Evolutionary conservation across 768 basidiomycete genomes (phyloP).

Genomic region (Mycena olivaceomarginata): DNA sequence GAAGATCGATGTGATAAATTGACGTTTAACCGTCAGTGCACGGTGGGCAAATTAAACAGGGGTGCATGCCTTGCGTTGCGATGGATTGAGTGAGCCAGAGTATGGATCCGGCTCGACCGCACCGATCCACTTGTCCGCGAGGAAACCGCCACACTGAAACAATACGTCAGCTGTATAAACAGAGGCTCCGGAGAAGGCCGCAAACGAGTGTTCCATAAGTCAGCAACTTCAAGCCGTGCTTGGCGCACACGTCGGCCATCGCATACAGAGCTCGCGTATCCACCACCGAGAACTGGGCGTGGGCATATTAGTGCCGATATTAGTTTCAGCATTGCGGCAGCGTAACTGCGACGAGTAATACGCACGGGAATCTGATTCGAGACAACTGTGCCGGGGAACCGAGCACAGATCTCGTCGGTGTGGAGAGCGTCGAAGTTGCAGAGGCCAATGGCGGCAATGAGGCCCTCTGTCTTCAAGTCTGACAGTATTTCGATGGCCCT

Average conservation of each 20-base stretch:
- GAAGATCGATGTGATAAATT: neutral
- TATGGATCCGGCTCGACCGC: slow-evolving; percentile 84
- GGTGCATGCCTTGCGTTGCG: slow-evolving; percentile 84
- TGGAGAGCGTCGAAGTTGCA: slow-evolving; percentile 88
- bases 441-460: slow-evolving; percentile 81
- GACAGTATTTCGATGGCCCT: slow-evolving; percentile 69
- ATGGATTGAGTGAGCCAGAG: slow-evolving; percentile 81
- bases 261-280: slow-evolving; percentile 86
- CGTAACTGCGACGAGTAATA: slow-evolving; percentile 27
- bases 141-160: slow-evolving; percentile 87
- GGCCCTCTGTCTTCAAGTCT: slow-evolving; percentile 75
- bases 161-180: neutral
- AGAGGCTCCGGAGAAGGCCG: neutral
- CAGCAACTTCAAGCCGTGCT: slow-evolving; percentile 83
- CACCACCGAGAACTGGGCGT: slow-evolving; percentile 83
- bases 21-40: too few species aligned
- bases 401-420: slow-evolving; percentile 88
- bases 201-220: slow-evolving; percentile 88
- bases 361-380: slow-evolving; percentile 90
- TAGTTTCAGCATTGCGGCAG: slow-evolving; percentile 19
- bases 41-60: neutral
- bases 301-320: slow-evolving; percentile 23
- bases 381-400: slow-evolving; percentile 80
- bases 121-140: slow-evolving; percentile 85
- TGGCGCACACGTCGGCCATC: slow-evolving; percentile 85